These are phyloP conservation scores for Panicum miliaceum DNA, from an alignment of 176 grass and related monocot genomes.

Conservation along the genomic window DNA sequence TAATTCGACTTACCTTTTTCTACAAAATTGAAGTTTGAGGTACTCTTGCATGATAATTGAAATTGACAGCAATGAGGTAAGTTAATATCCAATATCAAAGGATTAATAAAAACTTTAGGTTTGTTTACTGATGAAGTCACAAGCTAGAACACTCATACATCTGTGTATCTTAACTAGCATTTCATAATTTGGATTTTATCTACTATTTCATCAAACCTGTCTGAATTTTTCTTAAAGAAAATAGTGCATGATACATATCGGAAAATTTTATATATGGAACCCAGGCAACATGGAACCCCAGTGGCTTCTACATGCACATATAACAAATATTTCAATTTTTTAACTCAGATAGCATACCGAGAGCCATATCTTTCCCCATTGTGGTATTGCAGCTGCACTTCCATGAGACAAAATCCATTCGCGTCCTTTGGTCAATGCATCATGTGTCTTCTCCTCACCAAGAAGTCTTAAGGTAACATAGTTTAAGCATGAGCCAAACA, in stretches of 20 bases:
- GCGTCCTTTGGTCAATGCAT: not conserved
- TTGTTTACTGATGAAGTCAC: too few species aligned
- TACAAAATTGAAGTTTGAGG: too few species aligned
- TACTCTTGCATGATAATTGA: too few species aligned
- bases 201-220: not conserved
- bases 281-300: not conserved
- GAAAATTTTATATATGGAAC: not conserved
- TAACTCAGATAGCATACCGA: constrained; percentile 38
- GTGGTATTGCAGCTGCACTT: constrained; percentile 41
- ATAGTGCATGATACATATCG: not conserved
- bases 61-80: not conserved
- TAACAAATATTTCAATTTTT: not conserved
- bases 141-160: not conserved
- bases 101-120: not conserved
- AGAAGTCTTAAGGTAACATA: constrained; percentile 46
- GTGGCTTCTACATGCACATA: not conserved
- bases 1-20: not conserved
- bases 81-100: not conserved
- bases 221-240: not conserved
- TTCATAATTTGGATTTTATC: not conserved
- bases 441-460: not conserved
- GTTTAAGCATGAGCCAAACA: constrained; percentile 55
- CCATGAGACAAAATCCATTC: constrained; percentile 41
- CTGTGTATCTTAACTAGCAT: not conserved
- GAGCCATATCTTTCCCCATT: constrained; percentile 59